A percentile compares a stretch with the other conserved stretches of the same genome.
phyloP scores from a whole-genome alignment of 768 basidiomycete genomes.

The Antrodiella citrinella region DNA sequence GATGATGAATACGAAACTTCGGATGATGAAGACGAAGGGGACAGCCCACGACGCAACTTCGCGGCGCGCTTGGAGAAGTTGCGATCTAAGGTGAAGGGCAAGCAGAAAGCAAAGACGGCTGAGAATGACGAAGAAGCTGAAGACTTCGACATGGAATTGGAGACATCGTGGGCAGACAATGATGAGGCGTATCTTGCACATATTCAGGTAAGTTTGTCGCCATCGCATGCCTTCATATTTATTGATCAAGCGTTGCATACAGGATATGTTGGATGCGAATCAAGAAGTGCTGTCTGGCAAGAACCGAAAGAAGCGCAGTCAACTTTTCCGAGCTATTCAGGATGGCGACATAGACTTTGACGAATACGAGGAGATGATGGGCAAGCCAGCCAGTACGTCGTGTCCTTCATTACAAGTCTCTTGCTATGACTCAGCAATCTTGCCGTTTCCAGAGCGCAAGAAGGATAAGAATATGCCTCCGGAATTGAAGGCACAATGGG shows the following conservation, averaged over 20 bases:
- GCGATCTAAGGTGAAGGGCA: constrained; percentile 19
- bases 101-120: constrained; percentile 18
- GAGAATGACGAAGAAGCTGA: constrained; percentile 15
- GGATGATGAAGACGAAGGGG: constrained; percentile 19
- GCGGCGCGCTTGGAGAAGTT: constrained; percentile 26
- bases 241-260: neutral
- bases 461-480: constrained; percentile 43
- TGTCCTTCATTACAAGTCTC: neutral
- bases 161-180: constrained; percentile 36
- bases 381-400: constrained; percentile 43
- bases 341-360: constrained; percentile 40
- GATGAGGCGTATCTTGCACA: constrained; percentile 50
- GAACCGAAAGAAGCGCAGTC: constrained; percentile 43
- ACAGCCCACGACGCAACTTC: constrained; percentile 29
- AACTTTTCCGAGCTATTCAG: constrained; percentile 50
- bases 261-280: constrained; percentile 61
- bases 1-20: constrained; percentile 9
- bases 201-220: constrained; percentile 39
- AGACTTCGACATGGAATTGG: constrained; percentile 13
- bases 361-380: constrained; percentile 23
- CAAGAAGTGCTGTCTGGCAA: constrained; percentile 36
- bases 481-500: constrained; percentile 65
- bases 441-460: constrained; percentile 30
- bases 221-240: neutral
- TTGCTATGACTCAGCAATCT: neutral